Evolutionary conservation across 148 eudicot genomes (phyloP).

Genomic region (Spergularia bocconei): DNA sequence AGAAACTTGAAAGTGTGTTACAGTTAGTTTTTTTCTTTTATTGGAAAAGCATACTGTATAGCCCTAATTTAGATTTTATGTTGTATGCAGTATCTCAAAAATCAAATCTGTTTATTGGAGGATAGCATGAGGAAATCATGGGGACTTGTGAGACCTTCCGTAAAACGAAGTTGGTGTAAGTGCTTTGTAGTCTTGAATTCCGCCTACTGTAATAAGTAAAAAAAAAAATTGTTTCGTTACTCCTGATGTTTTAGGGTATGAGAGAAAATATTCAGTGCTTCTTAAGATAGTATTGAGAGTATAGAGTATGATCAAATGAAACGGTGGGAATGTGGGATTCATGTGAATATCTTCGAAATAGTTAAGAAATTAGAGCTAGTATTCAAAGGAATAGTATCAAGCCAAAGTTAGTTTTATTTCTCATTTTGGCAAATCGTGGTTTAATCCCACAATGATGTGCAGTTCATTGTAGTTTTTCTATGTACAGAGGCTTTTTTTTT

Average conservation of each 20-base stretch:
- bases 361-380: too few relatives aligned
- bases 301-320: too few relatives aligned
- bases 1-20: not conserved
- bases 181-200: conserved; percentile 11
- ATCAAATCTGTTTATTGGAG: conserved; percentile 57
- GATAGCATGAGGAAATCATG: conserved; percentile 83
- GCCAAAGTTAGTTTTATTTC: not conserved
- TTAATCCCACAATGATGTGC: not conserved
- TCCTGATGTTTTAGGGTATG: too few relatives aligned
- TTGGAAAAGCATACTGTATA: not conserved
- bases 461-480: not conserved
- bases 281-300: too few relatives aligned
- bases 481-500: not conserved
- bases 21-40: not conserved
- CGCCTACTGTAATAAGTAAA: not conserved
- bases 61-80: not conserved
- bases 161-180: conserved; percentile 60
- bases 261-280: too few relatives aligned
- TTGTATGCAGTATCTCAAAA: conserved; percentile 61
- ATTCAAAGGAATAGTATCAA: too few relatives aligned
- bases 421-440: too few relatives aligned
- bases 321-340: too few relatives aligned
- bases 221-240: too few relatives aligned
- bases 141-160: conserved; percentile 44
- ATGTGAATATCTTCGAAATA: too few relatives aligned